Evolutionary conservation across 164 flowering plant species (phyloP).

Genomic region (Stephania cephalantha): DNA sequence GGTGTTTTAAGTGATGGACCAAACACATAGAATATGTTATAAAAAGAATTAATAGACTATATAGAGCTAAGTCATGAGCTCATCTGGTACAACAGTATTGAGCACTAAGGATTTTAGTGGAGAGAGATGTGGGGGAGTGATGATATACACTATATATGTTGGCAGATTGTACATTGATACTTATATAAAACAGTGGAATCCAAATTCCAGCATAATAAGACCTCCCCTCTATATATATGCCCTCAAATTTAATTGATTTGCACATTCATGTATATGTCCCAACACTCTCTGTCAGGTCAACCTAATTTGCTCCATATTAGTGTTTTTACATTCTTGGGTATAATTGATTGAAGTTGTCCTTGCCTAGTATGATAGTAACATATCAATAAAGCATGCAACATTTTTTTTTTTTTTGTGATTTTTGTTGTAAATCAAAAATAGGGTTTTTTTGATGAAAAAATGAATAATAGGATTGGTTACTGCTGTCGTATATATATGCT

Average conservation of each 20-base stretch:
- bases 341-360: no score
- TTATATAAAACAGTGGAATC: background rate
- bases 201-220: background rate
- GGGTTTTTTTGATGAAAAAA: no score
- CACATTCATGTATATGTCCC: background rate
- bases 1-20: background rate
- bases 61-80: background rate
- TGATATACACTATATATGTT: background rate
- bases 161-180: background rate
- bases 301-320: background rate
- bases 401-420: no score
- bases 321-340: no score
- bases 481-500: no score
- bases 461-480: no score
- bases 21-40: background rate
- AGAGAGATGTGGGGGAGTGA: background rate
- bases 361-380: no score
- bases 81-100: background rate
- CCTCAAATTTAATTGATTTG: background rate
- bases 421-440: no score
- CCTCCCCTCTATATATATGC: background rate
- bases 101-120: background rate
- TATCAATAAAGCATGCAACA: no score
- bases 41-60: background rate
- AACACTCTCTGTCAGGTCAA: background rate